Conservation (phyloP, 768 basidiomycete species). For the Sarcodon sp. region DNA sequence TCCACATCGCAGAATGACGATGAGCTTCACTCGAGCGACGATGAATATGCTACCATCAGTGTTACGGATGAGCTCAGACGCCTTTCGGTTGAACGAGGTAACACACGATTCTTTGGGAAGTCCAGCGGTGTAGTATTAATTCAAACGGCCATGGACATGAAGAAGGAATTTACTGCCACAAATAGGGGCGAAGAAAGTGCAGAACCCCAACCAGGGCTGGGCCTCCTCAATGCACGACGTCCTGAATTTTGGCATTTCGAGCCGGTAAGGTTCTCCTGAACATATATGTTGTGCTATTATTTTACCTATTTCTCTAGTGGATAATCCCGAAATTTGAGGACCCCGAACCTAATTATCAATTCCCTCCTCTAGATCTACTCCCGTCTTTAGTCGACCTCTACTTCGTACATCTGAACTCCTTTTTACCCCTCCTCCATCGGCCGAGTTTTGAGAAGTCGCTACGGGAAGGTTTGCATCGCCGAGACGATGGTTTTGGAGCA, state of each 20-base stretch:
- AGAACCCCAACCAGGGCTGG: conserved; percentile 1
- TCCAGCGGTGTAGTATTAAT: conserved; percentile 28
- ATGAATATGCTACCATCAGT: conserved; percentile 11
- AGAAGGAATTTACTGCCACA: conserved; percentile 21
- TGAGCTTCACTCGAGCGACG: conserved; percentile 16
- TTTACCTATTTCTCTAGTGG: conserved; percentile 9
- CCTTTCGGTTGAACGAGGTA: conserved; percentile 13
- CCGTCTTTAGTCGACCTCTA: conserved; percentile 31
- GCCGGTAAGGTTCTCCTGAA: conserved; percentile 20
- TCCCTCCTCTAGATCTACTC: conserved; percentile 24
- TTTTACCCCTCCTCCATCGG: conserved; percentile 35
- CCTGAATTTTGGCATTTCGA: conserved; percentile 38
- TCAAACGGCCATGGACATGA: conserved; percentile 27
- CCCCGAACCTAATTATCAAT: conserved; percentile 15
- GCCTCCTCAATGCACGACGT: conserved; percentile 19
- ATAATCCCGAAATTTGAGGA: conserved; percentile 13
- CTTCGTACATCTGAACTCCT: conserved; percentile 28
- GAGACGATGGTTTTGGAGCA: conserved; percentile 27
- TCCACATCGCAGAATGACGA: conserved; percentile 10
- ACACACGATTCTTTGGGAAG: conserved; percentile 26
- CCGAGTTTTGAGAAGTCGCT: conserved; percentile 28
- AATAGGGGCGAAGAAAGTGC: conserved; percentile 1
- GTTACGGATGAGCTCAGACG: conserved; percentile 18
- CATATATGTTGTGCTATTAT: not conserved
- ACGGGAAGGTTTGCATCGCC: conserved; percentile 23